These are phyloP conservation scores for Jaapia argillacea DNA, from an alignment of 768 basidiomycete genomes.

Conservation along the genomic window DNA sequence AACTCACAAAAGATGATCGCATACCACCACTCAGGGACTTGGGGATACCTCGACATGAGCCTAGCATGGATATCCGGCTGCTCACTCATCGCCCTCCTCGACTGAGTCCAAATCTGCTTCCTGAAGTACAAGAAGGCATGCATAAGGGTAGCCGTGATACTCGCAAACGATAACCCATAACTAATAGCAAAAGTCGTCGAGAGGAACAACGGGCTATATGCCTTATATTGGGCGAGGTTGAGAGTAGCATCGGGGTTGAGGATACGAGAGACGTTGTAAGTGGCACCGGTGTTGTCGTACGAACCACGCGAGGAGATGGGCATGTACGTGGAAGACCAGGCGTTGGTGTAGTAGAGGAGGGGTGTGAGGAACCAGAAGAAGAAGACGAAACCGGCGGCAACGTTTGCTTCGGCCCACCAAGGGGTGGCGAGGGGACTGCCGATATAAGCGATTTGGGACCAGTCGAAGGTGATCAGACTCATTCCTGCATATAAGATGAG, in stretches of 20 bases:
- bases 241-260: conserved; percentile 43
- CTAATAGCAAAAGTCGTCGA: conserved; percentile 65
- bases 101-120: conserved; percentile 67
- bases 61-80: conserved; percentile 82
- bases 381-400: conserved; percentile 49
- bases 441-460: conserved; percentile 66
- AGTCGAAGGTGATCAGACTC: conserved; percentile 74
- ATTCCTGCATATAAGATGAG: too few relatives aligned
- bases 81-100: conserved; percentile 61
- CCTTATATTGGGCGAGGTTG: conserved; percentile 42
- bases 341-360: conserved; percentile 57
- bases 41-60: conserved; percentile 66
- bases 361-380: conserved; percentile 66
- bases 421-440: conserved; percentile 68
- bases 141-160: conserved; percentile 63
- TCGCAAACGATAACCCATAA: conserved; percentile 78
- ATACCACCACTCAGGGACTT: conserved; percentile 88
- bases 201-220: conserved; percentile 55
- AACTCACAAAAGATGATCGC: conserved; percentile 44
- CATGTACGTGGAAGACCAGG: conserved; percentile 26
- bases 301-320: conserved; percentile 54
- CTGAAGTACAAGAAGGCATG: conserved; percentile 71
- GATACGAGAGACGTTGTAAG: conserved; percentile 51
- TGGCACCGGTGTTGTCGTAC: conserved; percentile 49
- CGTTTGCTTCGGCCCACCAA: conserved; percentile 77